Evolutionary conservation across 495 filamentous ascomycete genomes (phyloP), one percentile per base, ranked within the genome.

Genomic region (Xylaria castorea): DNA sequence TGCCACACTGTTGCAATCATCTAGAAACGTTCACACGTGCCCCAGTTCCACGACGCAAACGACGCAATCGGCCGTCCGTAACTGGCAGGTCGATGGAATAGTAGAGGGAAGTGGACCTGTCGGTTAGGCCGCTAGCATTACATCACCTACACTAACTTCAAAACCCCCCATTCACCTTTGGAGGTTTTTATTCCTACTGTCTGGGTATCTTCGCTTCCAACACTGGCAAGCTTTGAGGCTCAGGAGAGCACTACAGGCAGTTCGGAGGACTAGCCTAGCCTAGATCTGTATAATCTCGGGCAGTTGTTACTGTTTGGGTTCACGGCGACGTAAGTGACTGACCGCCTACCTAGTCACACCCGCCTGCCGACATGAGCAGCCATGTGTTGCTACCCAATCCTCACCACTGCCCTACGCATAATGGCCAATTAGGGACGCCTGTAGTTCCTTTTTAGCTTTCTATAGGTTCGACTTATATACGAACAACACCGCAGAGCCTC

Each of bases 351-450:
- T 27, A 18, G 55, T 58, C 27, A 34, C 27, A 58, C n/a, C 22
- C 30, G 30, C 18, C 53, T 61, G 18, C 34, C 60, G 36, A 63
- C 30, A n/a, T 36, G 57, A 57, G 6, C 32, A 38, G 2, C 8
- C 30, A 42, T 64, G 61, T 44, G 38, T 64, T 44, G 61, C 12
- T 64, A 64, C 61, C 61, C 36, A 62, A 62, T 38, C 34, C 60
- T 40, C 18, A 62, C 58, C 27, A 20, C 58, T 5, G 8, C 9
- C 57, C 32, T 38, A 0, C 25, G 18, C 53, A 7, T 14, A 1
- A 20, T 2, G 32, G 30, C 55, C 30, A 60, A 60, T 60, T 18
- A 9, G 55, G 27, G 18, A 60, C n/a, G 18, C 5, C 30, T 18
- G 6, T 7, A 27, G 1, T 27, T 18, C 55, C 5, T n/a, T n/a